phyloP scores from a whole-genome alignment of 2,329 filamentous ascomycete genomes.

The Pseudogymnoascus sp. region DNA sequence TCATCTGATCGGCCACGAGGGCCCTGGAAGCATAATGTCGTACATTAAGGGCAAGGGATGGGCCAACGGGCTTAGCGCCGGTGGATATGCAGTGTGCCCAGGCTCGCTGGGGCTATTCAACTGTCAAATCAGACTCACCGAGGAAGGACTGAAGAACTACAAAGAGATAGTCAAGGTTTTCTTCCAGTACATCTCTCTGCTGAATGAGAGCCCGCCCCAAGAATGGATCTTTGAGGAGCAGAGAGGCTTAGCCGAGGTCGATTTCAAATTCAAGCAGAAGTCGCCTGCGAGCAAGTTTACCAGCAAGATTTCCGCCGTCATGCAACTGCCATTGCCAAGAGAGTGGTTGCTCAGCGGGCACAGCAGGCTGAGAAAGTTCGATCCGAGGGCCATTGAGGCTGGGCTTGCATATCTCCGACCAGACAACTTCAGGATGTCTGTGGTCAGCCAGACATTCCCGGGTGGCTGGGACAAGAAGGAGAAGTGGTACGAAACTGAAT shows the following conservation, averaged over 20 bases:
- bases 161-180: conserved; percentile 58
- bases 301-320: conserved; percentile 72
- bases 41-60: conserved; percentile 66
- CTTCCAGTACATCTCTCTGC: conserved; percentile 77
- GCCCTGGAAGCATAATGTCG: conserved; percentile 63
- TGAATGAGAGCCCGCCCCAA: conserved; percentile 71
- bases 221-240: conserved; percentile 94
- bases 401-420: conserved; percentile 67
- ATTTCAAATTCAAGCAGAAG: conserved; percentile 94
- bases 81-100: conserved; percentile 50
- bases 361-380: conserved; percentile 68
- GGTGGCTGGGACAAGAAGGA: conserved; percentile 82
- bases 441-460: conserved; percentile 76
- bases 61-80: conserved; percentile 60
- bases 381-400: conserved; percentile 65
- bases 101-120: conserved; percentile 60
- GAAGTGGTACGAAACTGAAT: conserved; percentile 97
- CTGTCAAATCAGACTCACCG: conserved; percentile 56
- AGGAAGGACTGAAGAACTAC: conserved; percentile 49
- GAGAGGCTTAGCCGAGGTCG: conserved; percentile 80
- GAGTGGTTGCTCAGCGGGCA: conserved; percentile 81
- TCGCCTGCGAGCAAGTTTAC: conserved; percentile 82
- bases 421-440: conserved; percentile 79
- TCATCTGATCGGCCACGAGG: conserved; percentile 67
- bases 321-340: conserved; percentile 83